Conservation (phyloP, 176 grass and related monocot species). For the Phoenix roebelenii region DNA sequence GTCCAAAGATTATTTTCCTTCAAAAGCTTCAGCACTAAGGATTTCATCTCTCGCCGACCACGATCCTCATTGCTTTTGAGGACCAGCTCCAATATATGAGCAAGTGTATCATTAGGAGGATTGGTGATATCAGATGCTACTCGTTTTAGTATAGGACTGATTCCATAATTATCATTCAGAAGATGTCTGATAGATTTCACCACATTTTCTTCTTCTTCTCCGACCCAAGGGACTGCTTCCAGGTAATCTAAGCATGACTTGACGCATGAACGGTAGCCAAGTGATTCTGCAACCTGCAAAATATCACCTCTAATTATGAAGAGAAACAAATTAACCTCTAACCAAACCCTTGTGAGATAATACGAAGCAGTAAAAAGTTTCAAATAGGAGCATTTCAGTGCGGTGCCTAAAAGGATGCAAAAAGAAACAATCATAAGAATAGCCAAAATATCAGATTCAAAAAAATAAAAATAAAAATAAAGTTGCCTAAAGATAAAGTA, state of each 20-base stretch:
- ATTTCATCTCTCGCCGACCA: constrained; percentile 70
- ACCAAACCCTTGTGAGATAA: no score
- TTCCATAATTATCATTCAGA: constrained; percentile 27
- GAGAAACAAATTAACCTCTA: no score
- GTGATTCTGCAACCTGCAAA: constrained; percentile 58
- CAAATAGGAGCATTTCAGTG: no score
- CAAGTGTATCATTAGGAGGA: constrained; percentile 42
- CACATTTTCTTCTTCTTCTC: constrained; percentile 80
- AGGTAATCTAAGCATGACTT: constrained; percentile 69
- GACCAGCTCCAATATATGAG: constrained; percentile 60
- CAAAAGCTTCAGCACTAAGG: constrained; percentile 63
- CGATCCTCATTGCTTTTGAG: constrained; percentile 62
- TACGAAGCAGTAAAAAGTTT: no score
- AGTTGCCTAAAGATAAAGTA: no score
- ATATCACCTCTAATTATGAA: no score
- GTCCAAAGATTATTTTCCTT: constrained; percentile 49
- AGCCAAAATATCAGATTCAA: no score
- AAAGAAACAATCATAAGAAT: no score
- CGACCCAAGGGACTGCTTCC: constrained; percentile 71
- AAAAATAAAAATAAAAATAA: no score
- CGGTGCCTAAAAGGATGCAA: no score
- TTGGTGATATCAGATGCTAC: constrained; percentile 42
- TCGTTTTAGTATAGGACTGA: constrained; percentile 56
- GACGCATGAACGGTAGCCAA: constrained; percentile 55
- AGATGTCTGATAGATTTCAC: constrained; percentile 62